phyloP scores from a whole-genome alignment of 1,139 yeast genomes.

The Spathaspora sp. region DNA sequence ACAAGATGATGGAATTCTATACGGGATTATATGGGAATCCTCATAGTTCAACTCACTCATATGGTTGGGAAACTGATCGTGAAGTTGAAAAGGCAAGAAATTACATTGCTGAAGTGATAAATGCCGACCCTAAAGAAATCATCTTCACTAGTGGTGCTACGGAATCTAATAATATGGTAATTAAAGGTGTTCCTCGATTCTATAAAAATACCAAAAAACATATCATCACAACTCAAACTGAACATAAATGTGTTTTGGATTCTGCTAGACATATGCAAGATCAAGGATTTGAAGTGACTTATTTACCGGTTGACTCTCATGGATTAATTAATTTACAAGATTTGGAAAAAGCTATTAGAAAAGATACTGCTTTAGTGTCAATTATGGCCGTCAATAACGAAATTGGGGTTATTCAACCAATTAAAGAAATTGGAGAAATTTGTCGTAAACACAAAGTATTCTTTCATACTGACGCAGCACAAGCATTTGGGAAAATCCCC shows the following conservation, averaged over 20 bases:
- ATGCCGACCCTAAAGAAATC: conserved; percentile 95
- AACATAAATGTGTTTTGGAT: conserved; percentile 96
- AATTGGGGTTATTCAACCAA: conserved; percentile 95
- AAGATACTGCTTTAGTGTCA: conserved; percentile 90
- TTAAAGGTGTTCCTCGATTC: conserved; percentile 94
- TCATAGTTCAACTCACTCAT: conserved; percentile 95
- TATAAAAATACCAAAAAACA: conserved; percentile 88
- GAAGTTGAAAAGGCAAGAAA: conserved; percentile 87
- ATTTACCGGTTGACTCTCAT: conserved; percentile 76
- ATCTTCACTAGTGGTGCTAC: conserved; percentile 98
- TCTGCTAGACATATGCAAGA: conserved; percentile 93
- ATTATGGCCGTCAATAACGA: conserved; percentile 98
- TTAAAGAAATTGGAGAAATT: conserved; percentile 87
- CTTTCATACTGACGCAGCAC: conserved; percentile 99
- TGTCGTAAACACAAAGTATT: conserved; percentile 87
- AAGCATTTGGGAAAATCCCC: conserved; percentile 92
- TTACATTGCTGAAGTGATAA: conserved; percentile 77
- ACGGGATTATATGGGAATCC: conserved; percentile 97
- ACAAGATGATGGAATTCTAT: conserved; percentile 86
- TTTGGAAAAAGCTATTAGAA: conserved; percentile 79
- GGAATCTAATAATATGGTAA: conserved; percentile 90
- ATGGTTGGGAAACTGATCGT: conserved; percentile 98
- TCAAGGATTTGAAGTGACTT: conserved; percentile 96
- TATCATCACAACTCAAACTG: conserved; percentile 94
- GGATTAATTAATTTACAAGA: conserved; percentile 81